phyloP scores from a whole-genome alignment of 345 rosid species.

The Brassica rapa region DNA sequence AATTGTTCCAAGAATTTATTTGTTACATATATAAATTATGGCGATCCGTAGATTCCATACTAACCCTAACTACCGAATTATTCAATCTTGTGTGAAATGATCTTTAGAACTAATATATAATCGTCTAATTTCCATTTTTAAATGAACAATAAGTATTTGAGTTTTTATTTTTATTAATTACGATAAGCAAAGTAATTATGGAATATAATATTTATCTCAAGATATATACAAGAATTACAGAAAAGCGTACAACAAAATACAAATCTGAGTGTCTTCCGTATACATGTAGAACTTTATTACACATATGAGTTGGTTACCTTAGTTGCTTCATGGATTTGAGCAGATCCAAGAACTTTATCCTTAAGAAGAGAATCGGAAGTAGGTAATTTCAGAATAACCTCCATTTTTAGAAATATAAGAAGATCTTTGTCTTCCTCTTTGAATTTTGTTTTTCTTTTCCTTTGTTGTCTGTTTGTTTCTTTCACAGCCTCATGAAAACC shows the following conservation, averaged over 20 bases:
- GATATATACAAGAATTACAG: conserved; percentile 1
- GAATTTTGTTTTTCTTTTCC: neutral
- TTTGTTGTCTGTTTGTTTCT: conserved; percentile 12
- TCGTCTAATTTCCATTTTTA: neutral
- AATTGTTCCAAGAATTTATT: neutral
- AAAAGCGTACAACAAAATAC: neutral
- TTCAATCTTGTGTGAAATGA: neutral
- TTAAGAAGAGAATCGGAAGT: conserved; percentile 33
- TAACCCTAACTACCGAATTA: neutral
- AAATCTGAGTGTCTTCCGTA: neutral
- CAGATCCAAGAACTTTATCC: conserved; percentile 41
- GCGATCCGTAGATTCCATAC: neutral
- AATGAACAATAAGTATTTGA: neutral
- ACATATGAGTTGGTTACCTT: conserved; percentile 29
- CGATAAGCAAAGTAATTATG: neutral
- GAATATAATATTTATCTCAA: neutral
- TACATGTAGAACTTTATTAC: neutral
- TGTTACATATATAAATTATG: neutral
- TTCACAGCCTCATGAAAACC: conserved; percentile 28
- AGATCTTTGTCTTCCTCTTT: conserved; percentile 30
- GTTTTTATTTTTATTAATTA: neutral
- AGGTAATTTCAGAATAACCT: conserved; percentile 44
- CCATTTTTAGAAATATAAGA: conserved; percentile 35
- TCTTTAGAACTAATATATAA: neutral
- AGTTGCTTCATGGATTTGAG: conserved; percentile 36